Conservation (phyloP, 148 eudicot species). For the Limonium bicolor region DNA sequence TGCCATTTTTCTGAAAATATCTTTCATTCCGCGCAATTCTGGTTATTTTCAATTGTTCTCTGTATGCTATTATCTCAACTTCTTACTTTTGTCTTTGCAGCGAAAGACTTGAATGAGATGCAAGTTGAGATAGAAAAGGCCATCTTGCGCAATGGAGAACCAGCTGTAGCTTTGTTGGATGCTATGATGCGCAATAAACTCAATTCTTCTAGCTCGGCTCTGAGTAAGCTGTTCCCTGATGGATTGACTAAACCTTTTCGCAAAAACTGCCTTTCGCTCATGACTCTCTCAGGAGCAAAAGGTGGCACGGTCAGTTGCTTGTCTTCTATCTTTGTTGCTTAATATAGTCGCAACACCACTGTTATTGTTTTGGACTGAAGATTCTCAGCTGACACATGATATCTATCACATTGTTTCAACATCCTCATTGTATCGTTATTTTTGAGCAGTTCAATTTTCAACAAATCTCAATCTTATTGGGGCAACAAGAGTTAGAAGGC, state of each 20-base stretch:
- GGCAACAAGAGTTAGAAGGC: conserved; percentile 98
- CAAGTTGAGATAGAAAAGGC: conserved; percentile 76
- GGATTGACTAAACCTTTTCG: conserved; percentile 81
- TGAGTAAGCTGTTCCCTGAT: conserved; percentile 48
- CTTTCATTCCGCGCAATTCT: too few relatives aligned
- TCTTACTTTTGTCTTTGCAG: background rate
- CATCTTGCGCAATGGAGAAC: conserved; percentile 47
- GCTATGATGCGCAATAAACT: conserved; percentile 80
- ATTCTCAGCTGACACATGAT: too few relatives aligned
- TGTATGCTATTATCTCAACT: background rate
- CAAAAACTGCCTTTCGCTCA: conserved; percentile 73
- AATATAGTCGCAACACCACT: too few relatives aligned
- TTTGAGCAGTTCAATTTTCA: conserved; percentile 81
- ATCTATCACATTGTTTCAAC: too few relatives aligned
- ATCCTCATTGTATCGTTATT: background rate
- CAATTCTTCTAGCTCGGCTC: conserved; percentile 35
- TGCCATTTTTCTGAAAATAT: too few relatives aligned
- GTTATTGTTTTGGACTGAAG: too few relatives aligned
- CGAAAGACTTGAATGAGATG: conserved; percentile 42
- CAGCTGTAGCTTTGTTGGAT: conserved; percentile 66
- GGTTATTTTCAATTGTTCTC: too few relatives aligned
- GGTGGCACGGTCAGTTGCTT: conserved; percentile 79
- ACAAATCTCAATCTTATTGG: conserved; percentile 87
- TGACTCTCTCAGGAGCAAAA: conserved; percentile 97
- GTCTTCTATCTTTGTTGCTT: too few relatives aligned